Conservation (phyloP, 2,329 filamentous ascomycete species). For the Zasmidium cellare region DNA sequence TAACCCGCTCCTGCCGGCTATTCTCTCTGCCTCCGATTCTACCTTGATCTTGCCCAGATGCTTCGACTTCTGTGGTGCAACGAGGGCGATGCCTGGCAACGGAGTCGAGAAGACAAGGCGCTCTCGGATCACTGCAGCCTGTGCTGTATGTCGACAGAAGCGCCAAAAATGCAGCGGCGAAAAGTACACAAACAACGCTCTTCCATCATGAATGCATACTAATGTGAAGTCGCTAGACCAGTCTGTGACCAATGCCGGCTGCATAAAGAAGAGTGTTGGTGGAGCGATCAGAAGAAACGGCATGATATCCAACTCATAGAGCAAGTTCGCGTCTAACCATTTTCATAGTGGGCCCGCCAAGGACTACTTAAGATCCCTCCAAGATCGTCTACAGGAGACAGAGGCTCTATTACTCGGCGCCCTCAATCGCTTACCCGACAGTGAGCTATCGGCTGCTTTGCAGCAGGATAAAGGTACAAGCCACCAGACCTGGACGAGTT, state of each 20-base stretch:
- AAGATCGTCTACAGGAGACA: constrained; percentile 24
- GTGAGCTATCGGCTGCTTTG: constrained; percentile 11
- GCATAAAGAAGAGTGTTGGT: constrained; percentile 27
- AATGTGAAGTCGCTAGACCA: constrained; percentile 7
- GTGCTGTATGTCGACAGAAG: constrained; percentile 24
- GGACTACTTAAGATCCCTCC: constrained; percentile 24
- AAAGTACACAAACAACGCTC: constrained; percentile 8
- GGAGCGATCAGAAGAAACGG: constrained; percentile 26
- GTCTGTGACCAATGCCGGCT: constrained; percentile 23
- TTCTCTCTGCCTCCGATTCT: background rate
- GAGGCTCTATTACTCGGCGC: constrained; percentile 19
- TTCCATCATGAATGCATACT: background rate
- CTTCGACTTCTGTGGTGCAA: background rate
- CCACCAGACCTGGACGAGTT: constrained; percentile 23
- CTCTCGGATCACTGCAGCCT: constrained; percentile 25
- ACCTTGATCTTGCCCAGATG: background rate
- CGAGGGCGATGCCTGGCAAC: constrained; percentile 12
- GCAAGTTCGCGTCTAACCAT: background rate
- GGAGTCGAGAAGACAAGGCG: constrained; percentile 19
- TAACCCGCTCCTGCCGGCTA: background rate
- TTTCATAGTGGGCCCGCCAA: constrained; percentile 21
- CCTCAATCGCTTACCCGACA: constrained; percentile 15
- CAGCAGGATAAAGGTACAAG: constrained; percentile 13
- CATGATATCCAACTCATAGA: background rate
- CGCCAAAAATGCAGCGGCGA: constrained; percentile 25